Conservation (phyloP, 345 rosid genomes). For the Leavenworthia alabamica region DNA sequence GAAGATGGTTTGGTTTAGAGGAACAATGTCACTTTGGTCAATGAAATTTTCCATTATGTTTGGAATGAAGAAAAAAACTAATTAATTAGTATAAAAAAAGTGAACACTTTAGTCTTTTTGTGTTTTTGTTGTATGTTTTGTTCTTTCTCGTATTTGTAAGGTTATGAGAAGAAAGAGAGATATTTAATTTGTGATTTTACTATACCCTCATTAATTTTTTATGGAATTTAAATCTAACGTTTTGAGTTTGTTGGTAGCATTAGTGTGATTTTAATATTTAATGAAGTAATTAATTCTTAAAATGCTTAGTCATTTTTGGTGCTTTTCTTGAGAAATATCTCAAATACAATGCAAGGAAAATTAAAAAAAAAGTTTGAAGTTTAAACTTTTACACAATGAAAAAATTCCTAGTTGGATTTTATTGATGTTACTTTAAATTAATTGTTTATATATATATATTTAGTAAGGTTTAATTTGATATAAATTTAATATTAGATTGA, state of each 20-base stretch:
- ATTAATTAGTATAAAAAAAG: constrained; percentile 27
- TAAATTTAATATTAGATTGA: not conserved
- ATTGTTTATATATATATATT: not conserved
- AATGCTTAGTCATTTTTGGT: too few species aligned
- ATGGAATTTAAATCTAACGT: constrained; percentile 16
- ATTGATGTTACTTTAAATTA: not conserved
- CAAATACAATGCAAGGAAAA: not conserved
- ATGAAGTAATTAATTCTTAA: not conserved
- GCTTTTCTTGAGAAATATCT: not conserved
- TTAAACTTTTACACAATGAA: not conserved
- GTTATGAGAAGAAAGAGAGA: constrained; percentile 3
- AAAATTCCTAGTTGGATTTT: not conserved
- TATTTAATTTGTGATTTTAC: constrained; percentile 17
- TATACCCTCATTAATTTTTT: constrained; percentile 22
- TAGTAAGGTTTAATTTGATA: not conserved
- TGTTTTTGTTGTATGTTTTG: constrained; percentile 21
- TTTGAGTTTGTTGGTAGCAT: constrained; percentile 27
- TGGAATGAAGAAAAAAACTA: constrained; percentile 19
- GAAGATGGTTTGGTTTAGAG: constrained; percentile 27
- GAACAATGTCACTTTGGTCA: constrained; percentile 1
- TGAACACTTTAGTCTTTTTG: constrained; percentile 4
- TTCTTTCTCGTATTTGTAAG: constrained; percentile 26
- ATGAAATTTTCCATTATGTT: constrained; percentile 27
- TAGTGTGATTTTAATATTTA: not conserved
- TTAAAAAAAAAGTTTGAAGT: not conserved